Conservation (phyloP, 305 asterid genomes). For the Euphrasia arctica region DNA sequence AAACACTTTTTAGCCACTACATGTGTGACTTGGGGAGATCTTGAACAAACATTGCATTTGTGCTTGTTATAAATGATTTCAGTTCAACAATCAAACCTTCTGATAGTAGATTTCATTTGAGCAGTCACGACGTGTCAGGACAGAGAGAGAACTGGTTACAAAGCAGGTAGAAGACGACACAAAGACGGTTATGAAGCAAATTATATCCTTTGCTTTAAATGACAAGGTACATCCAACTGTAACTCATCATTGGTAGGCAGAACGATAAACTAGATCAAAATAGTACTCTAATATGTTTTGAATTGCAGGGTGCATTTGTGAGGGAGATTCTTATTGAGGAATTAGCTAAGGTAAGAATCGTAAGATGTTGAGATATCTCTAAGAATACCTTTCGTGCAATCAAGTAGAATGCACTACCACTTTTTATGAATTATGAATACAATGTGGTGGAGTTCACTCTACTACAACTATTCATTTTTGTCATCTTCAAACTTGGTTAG, state of each 20-base stretch:
- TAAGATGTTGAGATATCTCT: constrained; percentile 23
- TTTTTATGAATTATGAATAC: neutral
- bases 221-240: constrained; percentile 56
- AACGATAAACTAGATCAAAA: constrained; percentile 16
- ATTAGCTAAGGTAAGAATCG: constrained; percentile 61
- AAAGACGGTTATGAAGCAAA: constrained; percentile 56
- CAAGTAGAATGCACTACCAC: constrained; percentile 17
- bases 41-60: no score
- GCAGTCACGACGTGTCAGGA: constrained; percentile 89
- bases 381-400: constrained; percentile 8
- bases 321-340: constrained; percentile 83
- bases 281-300: constrained; percentile 15
- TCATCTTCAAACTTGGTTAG: neutral
- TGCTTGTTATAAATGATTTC: neutral
- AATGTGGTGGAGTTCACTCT: neutral
- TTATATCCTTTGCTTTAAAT: constrained; percentile 65
- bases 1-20: neutral
- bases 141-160: constrained; percentile 43
- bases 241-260: constrained; percentile 11
- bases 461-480: neutral
- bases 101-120: constrained; percentile 28
- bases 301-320: constrained; percentile 72
- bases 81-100: constrained; percentile 18
- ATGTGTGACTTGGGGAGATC: no score
- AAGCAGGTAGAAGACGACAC: constrained; percentile 56